Percentiles rank a stretch among this genome's conserved stretches.
Conservation (phyloP, 2,329 filamentous ascomycete species). For the Sarocladiaceae sp. region DNA sequence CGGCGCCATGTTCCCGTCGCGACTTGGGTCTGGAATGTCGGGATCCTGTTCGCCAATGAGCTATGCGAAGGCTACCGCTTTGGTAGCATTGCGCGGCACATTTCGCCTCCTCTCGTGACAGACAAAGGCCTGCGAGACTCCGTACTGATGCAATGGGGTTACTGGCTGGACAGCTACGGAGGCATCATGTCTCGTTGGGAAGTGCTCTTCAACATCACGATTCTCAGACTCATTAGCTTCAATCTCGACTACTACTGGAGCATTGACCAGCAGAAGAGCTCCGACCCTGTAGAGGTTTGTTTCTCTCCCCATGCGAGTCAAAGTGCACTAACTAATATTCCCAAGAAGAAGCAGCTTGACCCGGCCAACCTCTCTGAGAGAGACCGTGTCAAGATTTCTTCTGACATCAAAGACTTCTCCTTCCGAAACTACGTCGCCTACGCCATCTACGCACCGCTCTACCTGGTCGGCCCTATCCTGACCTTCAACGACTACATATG, state of each 20-base stretch:
- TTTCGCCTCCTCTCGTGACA: slow-evolving; percentile 30
- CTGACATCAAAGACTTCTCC: slow-evolving; percentile 64
- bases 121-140: background rate
- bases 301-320: background rate
- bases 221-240: slow-evolving; percentile 90
- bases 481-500: slow-evolving; percentile 98
- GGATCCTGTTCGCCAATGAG: slow-evolving; percentile 85
- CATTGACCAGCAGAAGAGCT: slow-evolving; percentile 54
- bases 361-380: slow-evolving; percentile 80
- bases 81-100: slow-evolving; percentile 52
- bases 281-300: slow-evolving; percentile 74
- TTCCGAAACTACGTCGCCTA: slow-evolving; percentile 91
- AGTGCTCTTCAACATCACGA: slow-evolving; percentile 94
- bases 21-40: slow-evolving; percentile 90
- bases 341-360: slow-evolving; percentile 97
- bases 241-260: slow-evolving; percentile 98
- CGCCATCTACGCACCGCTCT: slow-evolving; percentile 85
- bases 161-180: slow-evolving; percentile 71
- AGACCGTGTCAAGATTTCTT: slow-evolving; percentile 77
- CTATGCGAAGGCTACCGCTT: slow-evolving; percentile 73
- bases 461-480: slow-evolving; percentile 86
- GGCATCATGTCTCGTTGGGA: slow-evolving; percentile 92
- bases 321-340: slow-evolving; percentile 50
- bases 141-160: slow-evolving; percentile 55
- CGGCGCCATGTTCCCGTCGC: slow-evolving; percentile 64